Conservation (phyloP, 148 eudicot genomes). For the Chenopodium berlandieri region DNA sequence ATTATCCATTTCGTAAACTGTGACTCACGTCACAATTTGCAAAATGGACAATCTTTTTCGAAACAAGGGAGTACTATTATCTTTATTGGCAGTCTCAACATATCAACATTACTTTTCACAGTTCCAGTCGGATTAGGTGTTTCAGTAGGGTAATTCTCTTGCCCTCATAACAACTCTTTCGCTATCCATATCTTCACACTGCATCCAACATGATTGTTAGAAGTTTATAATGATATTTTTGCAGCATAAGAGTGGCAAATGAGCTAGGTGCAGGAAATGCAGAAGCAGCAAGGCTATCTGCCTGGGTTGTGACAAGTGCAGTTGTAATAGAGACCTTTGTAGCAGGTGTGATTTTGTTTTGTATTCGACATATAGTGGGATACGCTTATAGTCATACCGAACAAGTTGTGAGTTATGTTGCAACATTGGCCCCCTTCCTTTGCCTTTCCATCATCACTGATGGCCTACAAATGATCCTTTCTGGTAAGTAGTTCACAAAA, state of each 20-base stretch:
- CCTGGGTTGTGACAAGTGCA: slow-evolving; percentile 26
- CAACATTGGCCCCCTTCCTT: slow-evolving; percentile 35
- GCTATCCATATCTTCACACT: no score
- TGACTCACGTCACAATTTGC: not conserved
- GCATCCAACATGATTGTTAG: no score
- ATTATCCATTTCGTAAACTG: not conserved
- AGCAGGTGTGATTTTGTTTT: slow-evolving; percentile 24
- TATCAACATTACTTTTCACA: slow-evolving; percentile 36
- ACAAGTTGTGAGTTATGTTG: slow-evolving; percentile 36
- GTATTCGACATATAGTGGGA: slow-evolving; percentile 36
- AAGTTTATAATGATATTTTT: not conserved
- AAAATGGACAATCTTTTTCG: not conserved
- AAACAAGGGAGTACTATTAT: not conserved
- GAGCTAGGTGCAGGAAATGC: slow-evolving; percentile 56
- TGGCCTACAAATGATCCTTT: slow-evolving; percentile 35
- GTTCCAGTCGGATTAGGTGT: slow-evolving; percentile 40
- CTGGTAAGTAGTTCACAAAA: slow-evolving; percentile 29
- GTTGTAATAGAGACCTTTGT: slow-evolving; percentile 25
- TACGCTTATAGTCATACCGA: slow-evolving; percentile 38
- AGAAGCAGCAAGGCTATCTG: slow-evolving; percentile 28
- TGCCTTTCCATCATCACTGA: slow-evolving; percentile 36
- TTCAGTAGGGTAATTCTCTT: slow-evolving; percentile 37
- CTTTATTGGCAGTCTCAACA: slow-evolving; percentile 32
- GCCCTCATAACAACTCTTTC: no score
- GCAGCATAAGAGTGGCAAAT: slow-evolving; percentile 47